phyloP scores from a whole-genome alignment of 305 asterid species.

The Petunia hybrid region DNA sequence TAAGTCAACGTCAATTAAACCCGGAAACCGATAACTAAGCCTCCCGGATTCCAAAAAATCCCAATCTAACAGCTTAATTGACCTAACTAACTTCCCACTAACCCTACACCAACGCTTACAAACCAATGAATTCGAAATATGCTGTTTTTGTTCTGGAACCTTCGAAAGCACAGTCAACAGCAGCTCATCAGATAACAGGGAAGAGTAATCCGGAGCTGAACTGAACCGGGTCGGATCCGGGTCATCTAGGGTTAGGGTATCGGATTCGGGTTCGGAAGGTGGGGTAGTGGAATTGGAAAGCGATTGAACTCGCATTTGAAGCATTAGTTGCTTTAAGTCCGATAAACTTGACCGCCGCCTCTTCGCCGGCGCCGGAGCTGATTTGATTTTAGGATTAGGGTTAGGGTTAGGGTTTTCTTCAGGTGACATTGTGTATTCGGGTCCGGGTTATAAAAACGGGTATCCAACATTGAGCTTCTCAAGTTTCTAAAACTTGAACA shows the following conservation, averaged over 20 bases:
- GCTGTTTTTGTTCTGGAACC: slow-evolving; percentile 64
- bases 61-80: slow-evolving; percentile 77
- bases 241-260: slow-evolving; percentile 41
- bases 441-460: slow-evolving; percentile 31
- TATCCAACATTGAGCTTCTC: too few species aligned
- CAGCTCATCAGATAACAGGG: slow-evolving; percentile 61
- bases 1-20: slow-evolving; percentile 66
- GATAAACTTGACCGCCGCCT: slow-evolving; percentile 61
- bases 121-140: slow-evolving; percentile 61
- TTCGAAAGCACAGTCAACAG: slow-evolving; percentile 57
- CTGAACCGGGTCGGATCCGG: slow-evolving; percentile 41
- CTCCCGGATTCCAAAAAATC: slow-evolving; percentile 87
- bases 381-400: slow-evolving; percentile 32
- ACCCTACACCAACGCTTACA: slow-evolving; percentile 78
- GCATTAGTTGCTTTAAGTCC: slow-evolving; percentile 61
- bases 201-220: slow-evolving; percentile 50
- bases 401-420: slow-evolving; percentile 38
- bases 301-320: slow-evolving; percentile 68
- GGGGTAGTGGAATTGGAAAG: slow-evolving; percentile 69
- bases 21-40: slow-evolving; percentile 64
- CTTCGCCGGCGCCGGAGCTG: slow-evolving; percentile 35
- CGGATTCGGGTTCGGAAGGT: slow-evolving; percentile 70
- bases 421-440: slow-evolving; percentile 47
- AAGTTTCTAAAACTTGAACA: too few species aligned
- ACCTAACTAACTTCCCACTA: slow-evolving; percentile 65